Base-by-base conservation (phyloP, 2,329 filamentous ascomycete genomes). In the Zymoseptoria crescenta region DNA sequence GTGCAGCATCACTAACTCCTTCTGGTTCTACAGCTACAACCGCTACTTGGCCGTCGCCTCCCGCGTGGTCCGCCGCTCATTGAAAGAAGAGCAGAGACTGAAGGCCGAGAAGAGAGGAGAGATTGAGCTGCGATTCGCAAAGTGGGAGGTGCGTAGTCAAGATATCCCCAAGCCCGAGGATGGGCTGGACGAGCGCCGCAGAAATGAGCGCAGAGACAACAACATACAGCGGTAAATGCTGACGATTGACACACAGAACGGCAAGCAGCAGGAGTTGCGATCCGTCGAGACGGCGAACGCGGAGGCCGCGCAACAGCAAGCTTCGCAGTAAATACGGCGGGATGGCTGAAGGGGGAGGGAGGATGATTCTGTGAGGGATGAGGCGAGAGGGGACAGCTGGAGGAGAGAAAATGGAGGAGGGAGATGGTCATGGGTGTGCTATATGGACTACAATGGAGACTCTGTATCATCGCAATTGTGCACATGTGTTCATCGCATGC, bases 41-140 rank as follows among this genome's bases (percentile, higher is more conserved):
- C 94, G 92, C 82, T 97, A 96, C 87, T 87, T 99, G 76, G 87
- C 92, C 74, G 85, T 99, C 80, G 91, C 94, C 74, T 86, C 92
- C 79, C 91, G 92, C 79, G 89, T 90, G 74, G 89, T 99, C 77
- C 94, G 95, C 81, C 89, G 91, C 77, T 96, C 91, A 76, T 83
- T 99, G 77, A 96, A 97, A 84, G 94, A 99, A 74, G 90, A 94
- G 60, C 88, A 91, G 82, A 86, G 94, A 80, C 77, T 96, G 68
- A 76, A 76, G 68, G 91, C 92, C 66, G 94, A 97, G 85, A 87
- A 90, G 75, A 87, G 94, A 75, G 92, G 91, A 74, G 85, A 91
- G 78, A 87, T 87, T 79, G 93, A 97, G 58, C 79, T 99, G 71
- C 87, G 87, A 78, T 95, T 96, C 73, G 82, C 91, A 69, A 95